Evolutionary conservation across 495 filamentous ascomycete species (phyloP), one percentile per base, ranked within the genome.

Genomic region (Aspergillus incahuasiensis): DNA sequence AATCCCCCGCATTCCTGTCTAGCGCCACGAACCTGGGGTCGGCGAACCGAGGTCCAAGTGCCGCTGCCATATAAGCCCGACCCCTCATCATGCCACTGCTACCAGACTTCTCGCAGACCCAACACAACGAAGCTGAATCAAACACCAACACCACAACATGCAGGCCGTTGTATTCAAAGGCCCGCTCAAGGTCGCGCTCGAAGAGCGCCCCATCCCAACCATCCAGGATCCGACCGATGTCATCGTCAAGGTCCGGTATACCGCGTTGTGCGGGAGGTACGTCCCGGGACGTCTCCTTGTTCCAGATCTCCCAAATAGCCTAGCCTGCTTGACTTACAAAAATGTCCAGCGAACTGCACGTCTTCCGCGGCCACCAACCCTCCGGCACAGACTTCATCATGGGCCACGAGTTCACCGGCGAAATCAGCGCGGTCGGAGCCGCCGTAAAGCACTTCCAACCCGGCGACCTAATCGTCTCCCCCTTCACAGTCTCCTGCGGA

Each of bases 221-320:
- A 84, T 96, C 52, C 71, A 86, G 58, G 77, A 89, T 13, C 70
- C 82, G 5, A 84, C 78, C 46, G 92, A 96, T 68, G 82, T 88
- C 51, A 84, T 97, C 55, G 80, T 96, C 52, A 91, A 90, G 68
- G 88, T 96, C 39, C 77, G 82, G 47, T 86, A 88, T 57, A 89
- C 90, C 2, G 92, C 89, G 15, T 75, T 97, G 34, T 96, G 92
- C 69, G 92, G 92, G 62, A 91, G 88, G 90, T 90, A 74, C 5
- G 34, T 39, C 25, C 35, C 13, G 22, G n/a, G n/a, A n/a, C n/a
- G n/a, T n/a, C n/a, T n/a, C n/a, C n/a, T n/a, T n/a, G n/a, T n/a
- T n/a, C n/a, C n/a, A n/a, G n/a, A n/a, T n/a, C n/a, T n/a, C n/a
- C n/a, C n/a, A n/a, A n/a, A n/a, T n/a, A n/a, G n/a, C n/a, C n/a